A percentile compares a stretch with the other conserved stretches of the same genome.
These are phyloP conservation scores for Verticillium longisporum DNA, from an alignment of 2,329 filamentous ascomycete species.

Conservation along the genomic window DNA sequence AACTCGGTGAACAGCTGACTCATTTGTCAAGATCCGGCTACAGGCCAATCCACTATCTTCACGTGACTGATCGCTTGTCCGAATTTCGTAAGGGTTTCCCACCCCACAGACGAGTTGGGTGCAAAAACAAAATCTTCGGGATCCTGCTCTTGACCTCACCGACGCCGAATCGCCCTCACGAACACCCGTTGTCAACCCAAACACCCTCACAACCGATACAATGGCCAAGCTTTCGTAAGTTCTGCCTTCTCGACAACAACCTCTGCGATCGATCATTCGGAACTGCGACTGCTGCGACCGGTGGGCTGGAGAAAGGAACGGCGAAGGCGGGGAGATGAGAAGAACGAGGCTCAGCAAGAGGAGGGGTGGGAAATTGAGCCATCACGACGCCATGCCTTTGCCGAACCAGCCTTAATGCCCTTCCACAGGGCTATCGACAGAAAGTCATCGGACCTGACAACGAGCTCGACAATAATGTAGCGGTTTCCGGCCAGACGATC, in stretches of 20 bases:
- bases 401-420: not conserved
- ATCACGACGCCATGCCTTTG: constrained; percentile 1
- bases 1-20: constrained; percentile 2
- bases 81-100: constrained; percentile 9
- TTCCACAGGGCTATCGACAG: too few species aligned
- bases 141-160: constrained; percentile 6
- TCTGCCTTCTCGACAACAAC: constrained; percentile 4
- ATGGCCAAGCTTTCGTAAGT: constrained; percentile 62
- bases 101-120: constrained; percentile 6
- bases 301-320: not conserved
- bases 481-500: not conserved
- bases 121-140: constrained; percentile 11
- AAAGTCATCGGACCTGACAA: not conserved
- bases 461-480: not conserved
- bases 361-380: not conserved
- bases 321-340: constrained; percentile 7
- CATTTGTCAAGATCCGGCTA: not conserved
- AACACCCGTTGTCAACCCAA: constrained; percentile 12
- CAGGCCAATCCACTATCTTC: not conserved
- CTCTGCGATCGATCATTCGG: constrained; percentile 9
- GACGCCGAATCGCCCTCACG: constrained; percentile 11
- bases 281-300: constrained; percentile 4
- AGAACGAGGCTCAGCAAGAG: not conserved
- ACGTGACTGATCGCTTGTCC: constrained; percentile 9
- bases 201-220: constrained; percentile 35